Evolutionary conservation across 1,284 basidiomycete genomes (phyloP).

Genomic region (Apiotrichum domesticum): DNA sequence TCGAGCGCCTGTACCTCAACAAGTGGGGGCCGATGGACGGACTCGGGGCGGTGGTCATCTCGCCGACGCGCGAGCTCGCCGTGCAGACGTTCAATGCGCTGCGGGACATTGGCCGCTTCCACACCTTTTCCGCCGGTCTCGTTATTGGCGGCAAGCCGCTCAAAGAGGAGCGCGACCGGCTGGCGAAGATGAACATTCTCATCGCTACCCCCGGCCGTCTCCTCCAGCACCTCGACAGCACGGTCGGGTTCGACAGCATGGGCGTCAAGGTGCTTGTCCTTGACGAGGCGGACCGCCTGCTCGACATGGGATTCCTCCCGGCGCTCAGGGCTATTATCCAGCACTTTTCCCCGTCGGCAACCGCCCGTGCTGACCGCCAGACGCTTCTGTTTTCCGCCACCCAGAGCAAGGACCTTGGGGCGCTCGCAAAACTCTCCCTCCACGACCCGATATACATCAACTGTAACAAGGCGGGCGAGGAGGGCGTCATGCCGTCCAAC

Average conservation of each 20-base stretch:
- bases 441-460: conserved; percentile 75
- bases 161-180: conserved; percentile 82
- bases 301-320: conserved; percentile 91
- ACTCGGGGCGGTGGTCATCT: conserved; percentile 87
- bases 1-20: conserved; percentile 65
- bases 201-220: conserved; percentile 93
- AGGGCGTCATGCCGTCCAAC: conserved; percentile 57
- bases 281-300: conserved; percentile 92
- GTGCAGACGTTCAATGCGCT: conserved; percentile 97
- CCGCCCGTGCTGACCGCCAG: conserved; percentile 64
- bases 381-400: conserved; percentile 96
- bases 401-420: conserved; percentile 83
- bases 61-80: conserved; percentile 90
- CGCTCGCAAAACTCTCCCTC: conserved; percentile 84
- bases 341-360: conserved; percentile 56
- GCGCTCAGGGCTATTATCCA: conserved; percentile 84
- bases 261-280: conserved; percentile 91
- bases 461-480: conserved; percentile 52
- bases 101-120: conserved; percentile 81
- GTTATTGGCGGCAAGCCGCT: conserved; percentile 96
- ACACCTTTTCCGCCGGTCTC: conserved; percentile 88
- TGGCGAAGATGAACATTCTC: conserved; percentile 92
- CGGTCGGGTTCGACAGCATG: conserved; percentile 85
- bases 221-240: conserved; percentile 97
- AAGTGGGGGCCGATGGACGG: conserved; percentile 78